Evolutionary conservation across 2,329 filamentous ascomycete species (phyloP).

Genomic region (Colletotrichum brevisporum): DNA sequence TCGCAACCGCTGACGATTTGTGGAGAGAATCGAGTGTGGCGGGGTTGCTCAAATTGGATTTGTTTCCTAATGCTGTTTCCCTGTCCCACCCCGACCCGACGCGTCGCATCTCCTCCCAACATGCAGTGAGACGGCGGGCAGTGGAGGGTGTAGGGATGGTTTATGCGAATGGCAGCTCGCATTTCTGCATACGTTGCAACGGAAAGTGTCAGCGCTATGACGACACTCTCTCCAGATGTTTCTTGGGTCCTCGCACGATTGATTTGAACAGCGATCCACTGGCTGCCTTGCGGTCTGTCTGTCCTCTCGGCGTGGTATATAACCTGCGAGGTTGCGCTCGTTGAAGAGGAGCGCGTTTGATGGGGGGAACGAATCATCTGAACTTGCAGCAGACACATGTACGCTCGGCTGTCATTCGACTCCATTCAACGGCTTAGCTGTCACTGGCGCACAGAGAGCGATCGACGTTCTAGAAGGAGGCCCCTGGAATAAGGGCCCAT

Average conservation of each 20-base stretch:
- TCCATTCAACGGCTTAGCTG: neutral
- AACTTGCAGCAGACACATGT: conserved; percentile 11
- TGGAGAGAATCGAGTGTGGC: conserved; percentile 11
- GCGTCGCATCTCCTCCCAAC: neutral
- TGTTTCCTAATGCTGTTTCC: conserved; percentile 17
- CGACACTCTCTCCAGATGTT: conserved; percentile 5
- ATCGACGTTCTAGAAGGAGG: neutral
- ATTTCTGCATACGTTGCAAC: conserved; percentile 11
- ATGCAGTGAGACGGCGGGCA: neutral
- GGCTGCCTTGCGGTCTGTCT: no score
- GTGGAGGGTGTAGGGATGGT: conserved; percentile 16
- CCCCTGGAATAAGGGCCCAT: neutral
- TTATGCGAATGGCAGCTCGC: conserved; percentile 19
- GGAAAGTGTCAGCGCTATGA: conserved; percentile 22
- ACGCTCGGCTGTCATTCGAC: conserved; percentile 13
- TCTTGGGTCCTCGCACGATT: neutral
- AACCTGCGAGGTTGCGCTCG: no score
- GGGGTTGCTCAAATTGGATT: neutral
- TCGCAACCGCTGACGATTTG: conserved; percentile 24
- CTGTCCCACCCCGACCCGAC: neutral
- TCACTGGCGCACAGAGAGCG: neutral
- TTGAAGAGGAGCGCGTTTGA: no score
- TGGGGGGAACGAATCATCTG: neutral
- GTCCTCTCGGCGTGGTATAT: neutral
- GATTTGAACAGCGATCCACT: no score